Conservation (phyloP, 177 flowering plant genomes). For the Vitis hybrid region DNA sequence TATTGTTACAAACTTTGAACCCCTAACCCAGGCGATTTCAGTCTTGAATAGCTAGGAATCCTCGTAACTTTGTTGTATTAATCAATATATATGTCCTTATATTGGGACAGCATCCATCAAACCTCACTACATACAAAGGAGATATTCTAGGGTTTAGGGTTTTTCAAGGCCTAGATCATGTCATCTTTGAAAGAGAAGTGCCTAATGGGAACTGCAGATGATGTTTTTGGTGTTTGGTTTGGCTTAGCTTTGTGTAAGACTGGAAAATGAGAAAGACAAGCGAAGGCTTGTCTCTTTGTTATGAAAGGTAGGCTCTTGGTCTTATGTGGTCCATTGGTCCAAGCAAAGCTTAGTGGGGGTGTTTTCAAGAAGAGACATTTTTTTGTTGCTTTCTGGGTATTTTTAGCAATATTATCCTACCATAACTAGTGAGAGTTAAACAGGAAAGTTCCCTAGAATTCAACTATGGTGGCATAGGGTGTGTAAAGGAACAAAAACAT, state of each 20-base stretch:
- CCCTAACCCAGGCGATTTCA: no score
- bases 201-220: not conserved
- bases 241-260: not conserved
- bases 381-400: not conserved
- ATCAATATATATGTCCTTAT: no score
- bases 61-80: no score
- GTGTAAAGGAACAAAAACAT: no score
- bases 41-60: no score
- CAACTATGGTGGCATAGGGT: no score
- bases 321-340: not conserved
- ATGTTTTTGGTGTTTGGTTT: not conserved
- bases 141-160: not conserved
- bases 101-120: not conserved
- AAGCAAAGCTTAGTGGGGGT: not conserved
- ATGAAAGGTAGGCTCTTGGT: constrained; percentile 1
- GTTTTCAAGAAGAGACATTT: constrained; percentile 1
- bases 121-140: constrained; percentile 2
- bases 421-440: no score
- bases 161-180: not conserved
- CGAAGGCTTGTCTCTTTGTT: constrained; percentile 1
- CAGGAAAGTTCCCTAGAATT: no score
- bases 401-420: no score
- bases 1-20: no score
- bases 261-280: not conserved
- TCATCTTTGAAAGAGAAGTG: not conserved